Evolutionary conservation across 2,329 filamentous ascomycete genomes (phyloP), one percentile per base, ranked within the genome.

Genomic region (Chaetothyriales sp.): DNA sequence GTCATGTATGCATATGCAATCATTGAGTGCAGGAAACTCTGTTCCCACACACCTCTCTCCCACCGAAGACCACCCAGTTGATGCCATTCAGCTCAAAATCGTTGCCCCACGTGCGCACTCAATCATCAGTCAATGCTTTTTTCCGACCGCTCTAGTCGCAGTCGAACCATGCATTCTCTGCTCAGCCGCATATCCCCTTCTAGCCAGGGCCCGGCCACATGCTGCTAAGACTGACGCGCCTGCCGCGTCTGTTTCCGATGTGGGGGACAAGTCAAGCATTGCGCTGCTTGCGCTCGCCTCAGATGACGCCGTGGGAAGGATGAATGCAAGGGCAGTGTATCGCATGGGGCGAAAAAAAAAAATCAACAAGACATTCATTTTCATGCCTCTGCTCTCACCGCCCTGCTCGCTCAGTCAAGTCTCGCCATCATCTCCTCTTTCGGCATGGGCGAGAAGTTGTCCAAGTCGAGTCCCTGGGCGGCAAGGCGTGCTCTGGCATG

Each of bases 381-480:
- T 15, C 32, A 39, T 39, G 32, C 32, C 28, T 32, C 8, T n/a
- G n/a, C n/a, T n/a, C 28, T 32, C 28, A 32, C 28, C 28, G 28
- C 4, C 32, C 46, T 52, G 55, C 62, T 63, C 62, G 65, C 70
- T 89, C 84, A 98, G 72, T 98, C 92, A 70, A 98, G 76, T 69
- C 89, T 87, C 53, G 92, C 92, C 73, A 95, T 86, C 92, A 98
- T 96, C 68, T 95, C 87, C 63, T 92, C 84, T 75, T 88, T 94
- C 63, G 84, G 74, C 73, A 98, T 76, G 45, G 90, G 90, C 61
- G 81, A 87, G 69, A 98, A 86, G 68, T 89, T 89, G 69, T 95
- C 87, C 63, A 95, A 87, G 67, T 96, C 89, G 60, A 98, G 78
- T 50, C 86, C 89, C 62, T 81, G 81, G 46, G 82, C 76, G 55